These are phyloP conservation scores for Luzula sylvatica DNA, from an alignment of 176 grass and related monocot genomes.

Conservation along the genomic window DNA sequence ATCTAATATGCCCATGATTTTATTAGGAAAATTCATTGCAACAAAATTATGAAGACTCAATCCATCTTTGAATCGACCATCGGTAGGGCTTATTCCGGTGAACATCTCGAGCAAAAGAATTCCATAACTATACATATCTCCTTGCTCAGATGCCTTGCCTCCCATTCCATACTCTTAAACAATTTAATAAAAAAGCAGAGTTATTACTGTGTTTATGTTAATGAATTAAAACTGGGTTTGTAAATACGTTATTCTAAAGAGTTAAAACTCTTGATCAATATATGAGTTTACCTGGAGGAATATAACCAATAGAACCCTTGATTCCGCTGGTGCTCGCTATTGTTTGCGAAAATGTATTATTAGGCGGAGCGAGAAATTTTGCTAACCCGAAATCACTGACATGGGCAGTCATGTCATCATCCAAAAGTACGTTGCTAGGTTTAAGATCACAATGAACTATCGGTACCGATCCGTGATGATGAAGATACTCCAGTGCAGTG, in stretches of 20 bases:
- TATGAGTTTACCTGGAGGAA: slow-evolving; percentile 28
- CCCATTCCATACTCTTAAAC: slow-evolving; percentile 36
- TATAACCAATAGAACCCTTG: slow-evolving; percentile 42
- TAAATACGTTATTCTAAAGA: too few relatives aligned
- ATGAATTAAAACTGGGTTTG: too few relatives aligned
- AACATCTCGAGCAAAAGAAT: slow-evolving; percentile 46
- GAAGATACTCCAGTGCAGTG: slow-evolving; percentile 35
- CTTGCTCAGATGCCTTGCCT: slow-evolving; percentile 9
- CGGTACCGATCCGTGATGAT: slow-evolving; percentile 13
- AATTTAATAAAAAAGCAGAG: not conserved
- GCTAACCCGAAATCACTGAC: slow-evolving; percentile 39
- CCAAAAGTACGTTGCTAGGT: slow-evolving; percentile 43
- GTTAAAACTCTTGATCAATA: too few relatives aligned
- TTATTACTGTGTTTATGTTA: too few relatives aligned
- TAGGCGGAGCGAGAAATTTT: slow-evolving; percentile 9
- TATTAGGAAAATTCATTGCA: not conserved
- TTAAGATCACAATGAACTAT: slow-evolving; percentile 47
- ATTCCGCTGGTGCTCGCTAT: slow-evolving; percentile 18
- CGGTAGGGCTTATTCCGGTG: slow-evolving; percentile 32
- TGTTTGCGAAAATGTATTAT: slow-evolving; percentile 10
- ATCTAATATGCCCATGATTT: not conserved
- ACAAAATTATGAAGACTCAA: slow-evolving; percentile 18
- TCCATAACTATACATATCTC: slow-evolving; percentile 45
- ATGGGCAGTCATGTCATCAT: slow-evolving; percentile 22
- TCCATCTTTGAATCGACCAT: slow-evolving; percentile 18